Base-by-base conservation (phyloP, 2,329 filamentous ascomycete species). In the Sphaceloma murrayae region DNA sequence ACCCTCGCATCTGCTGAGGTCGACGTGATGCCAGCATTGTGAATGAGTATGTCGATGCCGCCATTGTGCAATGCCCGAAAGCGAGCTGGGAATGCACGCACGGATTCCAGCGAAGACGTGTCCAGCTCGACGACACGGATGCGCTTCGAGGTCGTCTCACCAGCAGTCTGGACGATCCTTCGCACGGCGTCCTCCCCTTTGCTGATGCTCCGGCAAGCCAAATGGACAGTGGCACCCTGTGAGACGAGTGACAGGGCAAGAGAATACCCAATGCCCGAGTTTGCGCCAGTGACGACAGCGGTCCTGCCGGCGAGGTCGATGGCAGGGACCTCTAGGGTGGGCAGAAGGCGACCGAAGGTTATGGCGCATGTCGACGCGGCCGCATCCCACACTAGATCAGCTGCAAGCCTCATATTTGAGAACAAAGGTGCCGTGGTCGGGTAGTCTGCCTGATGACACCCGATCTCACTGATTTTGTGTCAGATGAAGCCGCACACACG, bases 1-100 rank as follows among this genome's bases (percentile, higher is more conserved):
- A 46, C 45, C 8, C 43, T 44, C 5, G 47, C 30, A 24, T 46
- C 47, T 2, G 18, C 16, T 10, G 36, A 16, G 6, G 46, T 29
- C 26, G 30, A 52, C n/a, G 52, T 51, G 16, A 58, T 48, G 10
- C 62, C 63, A 18, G 63, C 62, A 43, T 66, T 66, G 27, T 65
- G 48, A 3, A 64, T 48, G 7, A 55, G 56, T 24, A 64, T 54
- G 36, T 64, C 61, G 31, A 34, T 36, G 2, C 17, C 14, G 9
- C 19, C 22, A 29, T 17, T 5, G 11, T 5, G 11, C 21, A 48
- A 42, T 27, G 24, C 6, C 24, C 7, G 11, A 11, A 27, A 11
- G 6, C 6, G 24, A 24, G 55, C 55, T 9, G 52, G 49, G 33
- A 54, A 53, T 16, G 16, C 36, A 19, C 36, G 43, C n/a, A 53